phyloP scores from a whole-genome alignment of 371 early-diverging fungal genomes.

The Apophysomyces trapeziformis region DNA sequence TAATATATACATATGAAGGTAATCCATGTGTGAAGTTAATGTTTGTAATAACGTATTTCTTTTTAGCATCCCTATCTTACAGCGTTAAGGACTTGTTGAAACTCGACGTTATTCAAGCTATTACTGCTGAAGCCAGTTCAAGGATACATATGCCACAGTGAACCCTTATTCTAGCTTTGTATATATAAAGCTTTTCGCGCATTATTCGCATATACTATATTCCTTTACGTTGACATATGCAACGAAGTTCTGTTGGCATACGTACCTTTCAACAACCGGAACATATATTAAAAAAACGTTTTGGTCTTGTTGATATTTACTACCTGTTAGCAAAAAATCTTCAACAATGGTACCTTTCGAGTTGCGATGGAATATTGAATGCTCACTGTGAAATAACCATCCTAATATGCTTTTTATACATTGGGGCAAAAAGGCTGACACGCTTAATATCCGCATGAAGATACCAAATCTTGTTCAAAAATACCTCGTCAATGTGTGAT shows the following conservation, averaged over 20 bases:
- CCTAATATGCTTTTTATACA: no score
- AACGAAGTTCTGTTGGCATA: background rate
- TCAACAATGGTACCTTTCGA: no score
- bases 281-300: no score
- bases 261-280: no score
- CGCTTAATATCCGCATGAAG: no score
- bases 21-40: conserved; percentile 1
- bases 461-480: no score
- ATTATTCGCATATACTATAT: background rate
- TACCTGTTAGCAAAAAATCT: no score
- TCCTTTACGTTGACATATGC: background rate
- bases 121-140: conserved; percentile 54
- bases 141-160: conserved; percentile 31
- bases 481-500: no score
- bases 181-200: conserved; percentile 14
- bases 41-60: background rate
- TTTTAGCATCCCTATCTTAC: conserved; percentile 67
- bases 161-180: conserved; percentile 11
- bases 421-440: no score
- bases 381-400: no score
- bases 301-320: no score
- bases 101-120: conserved; percentile 59
- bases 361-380: no score
- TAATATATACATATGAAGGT: conserved; percentile 87
- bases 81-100: conserved; percentile 67